These are phyloP conservation scores for Euphrasia arctica DNA, from an alignment of 305 asterid species.

Conservation along the genomic window DNA sequence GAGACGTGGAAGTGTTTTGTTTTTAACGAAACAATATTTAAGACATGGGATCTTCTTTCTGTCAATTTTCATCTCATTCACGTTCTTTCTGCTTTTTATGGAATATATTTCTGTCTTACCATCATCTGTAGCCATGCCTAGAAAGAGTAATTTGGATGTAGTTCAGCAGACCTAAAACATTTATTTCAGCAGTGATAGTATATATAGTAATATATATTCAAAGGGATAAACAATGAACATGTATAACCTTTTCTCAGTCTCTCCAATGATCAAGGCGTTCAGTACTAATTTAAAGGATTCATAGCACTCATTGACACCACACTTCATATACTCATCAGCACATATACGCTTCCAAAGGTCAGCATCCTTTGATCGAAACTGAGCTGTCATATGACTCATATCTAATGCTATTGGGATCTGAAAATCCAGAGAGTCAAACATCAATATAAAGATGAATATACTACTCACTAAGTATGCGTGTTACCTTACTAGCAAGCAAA, in stretches of 20 bases:
- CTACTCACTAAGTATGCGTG: slow-evolving; percentile 24
- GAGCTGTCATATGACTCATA: slow-evolving; percentile 52
- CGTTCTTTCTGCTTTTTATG: not conserved
- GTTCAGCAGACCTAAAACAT: slow-evolving; percentile 3
- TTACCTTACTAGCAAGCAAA: slow-evolving; percentile 87
- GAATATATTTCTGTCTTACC: slow-evolving; percentile 38
- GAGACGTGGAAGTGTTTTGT: not conserved
- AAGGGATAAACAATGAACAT: slow-evolving; percentile 17
- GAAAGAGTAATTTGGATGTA: slow-evolving; percentile 42
- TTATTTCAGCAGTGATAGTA: not conserved
- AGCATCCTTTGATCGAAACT: slow-evolving; percentile 70
- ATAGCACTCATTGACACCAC: slow-evolving; percentile 82
- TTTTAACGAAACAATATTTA: not conserved
- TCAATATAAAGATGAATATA: slow-evolving; percentile 24
- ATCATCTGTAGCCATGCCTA: slow-evolving; percentile 73
- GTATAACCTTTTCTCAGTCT: slow-evolving; percentile 72
- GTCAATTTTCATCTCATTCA: no score
- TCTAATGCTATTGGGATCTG: slow-evolving; percentile 87
- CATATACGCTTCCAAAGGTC: slow-evolving; percentile 89
- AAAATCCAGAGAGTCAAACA: slow-evolving; percentile 32
- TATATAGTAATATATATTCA: not conserved
- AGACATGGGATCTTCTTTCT: not conserved
- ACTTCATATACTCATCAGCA: slow-evolving; percentile 79
- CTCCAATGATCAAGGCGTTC: slow-evolving; percentile 59
- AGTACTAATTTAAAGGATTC: slow-evolving; percentile 75